Percentiles rank a stretch among this genome's conserved stretches.
These are phyloP conservation scores for Neopestalotiopsis sp. DNA, from an alignment of 2,329 filamentous ascomycete species.

Conservation along the genomic window DNA sequence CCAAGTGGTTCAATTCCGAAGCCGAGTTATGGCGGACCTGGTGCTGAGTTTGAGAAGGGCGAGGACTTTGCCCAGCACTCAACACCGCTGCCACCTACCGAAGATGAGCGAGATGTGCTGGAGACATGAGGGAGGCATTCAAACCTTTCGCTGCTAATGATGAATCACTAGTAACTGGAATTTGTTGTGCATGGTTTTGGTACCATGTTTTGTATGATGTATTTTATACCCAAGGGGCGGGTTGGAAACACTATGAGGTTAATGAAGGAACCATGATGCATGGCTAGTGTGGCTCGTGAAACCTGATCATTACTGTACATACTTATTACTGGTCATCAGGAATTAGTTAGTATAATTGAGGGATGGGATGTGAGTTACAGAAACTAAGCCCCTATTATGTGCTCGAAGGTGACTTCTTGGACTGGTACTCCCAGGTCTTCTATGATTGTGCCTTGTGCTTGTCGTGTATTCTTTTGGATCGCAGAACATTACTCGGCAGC, in stretches of 20 bases:
- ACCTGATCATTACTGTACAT: not conserved
- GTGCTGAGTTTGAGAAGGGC: slow-evolving; percentile 57
- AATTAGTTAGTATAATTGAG: slow-evolving; percentile 2
- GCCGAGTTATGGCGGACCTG: slow-evolving; percentile 57
- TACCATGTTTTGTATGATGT: slow-evolving; percentile 4
- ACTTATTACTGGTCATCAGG: slow-evolving; percentile 4
- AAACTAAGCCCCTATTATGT: too few relatives aligned
- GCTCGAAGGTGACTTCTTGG: too few relatives aligned
- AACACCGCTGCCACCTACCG: slow-evolving; percentile 45
- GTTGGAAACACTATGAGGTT: slow-evolving; percentile 2
- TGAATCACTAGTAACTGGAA: not conserved
- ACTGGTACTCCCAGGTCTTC: too few relatives aligned
- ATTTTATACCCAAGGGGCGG: not conserved
- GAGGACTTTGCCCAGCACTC: slow-evolving; percentile 45
- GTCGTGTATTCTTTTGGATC: too few relatives aligned
- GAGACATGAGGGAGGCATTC: slow-evolving; percentile 17
- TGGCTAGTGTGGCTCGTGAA: too few relatives aligned
- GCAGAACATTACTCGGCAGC: too few relatives aligned
- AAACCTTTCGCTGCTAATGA: not conserved
- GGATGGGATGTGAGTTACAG: not conserved
- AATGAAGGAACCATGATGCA: slow-evolving; percentile 2
- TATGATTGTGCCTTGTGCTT: too few relatives aligned
- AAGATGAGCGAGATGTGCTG: slow-evolving; percentile 22
- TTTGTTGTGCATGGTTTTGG: not conserved
- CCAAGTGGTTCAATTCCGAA: slow-evolving; percentile 39